Evolutionary conservation across 2,329 filamentous ascomycete genomes (phyloP), one percentile per base, ranked within the genome.

Genomic region (Hypoxylon sp.): DNA sequence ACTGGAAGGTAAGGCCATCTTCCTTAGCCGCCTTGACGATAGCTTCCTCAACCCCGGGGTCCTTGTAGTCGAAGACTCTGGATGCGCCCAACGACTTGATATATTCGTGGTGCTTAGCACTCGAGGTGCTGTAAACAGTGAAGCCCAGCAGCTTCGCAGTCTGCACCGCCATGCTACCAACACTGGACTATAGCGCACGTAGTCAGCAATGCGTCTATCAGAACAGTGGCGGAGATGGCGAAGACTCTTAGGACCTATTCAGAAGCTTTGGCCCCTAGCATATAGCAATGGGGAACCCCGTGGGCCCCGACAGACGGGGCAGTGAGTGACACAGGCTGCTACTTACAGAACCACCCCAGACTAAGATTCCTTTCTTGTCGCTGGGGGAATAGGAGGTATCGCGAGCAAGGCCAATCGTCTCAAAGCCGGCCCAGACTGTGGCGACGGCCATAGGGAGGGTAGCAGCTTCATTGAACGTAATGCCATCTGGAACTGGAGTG

Each of bases 141-240:
- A 76, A 77, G 46, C 79, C 77, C 15, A 84, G 65, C 3, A 81
- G 2, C 2, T 76, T 75, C 6, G 78, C 81, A 2, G 57, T 78
- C 66, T 84, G 82, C 3, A 84, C 81, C 0, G 80, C 80, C 79
- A 84, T 82, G 0, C 78, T 81, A 1, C 82, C 82, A 1, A 84
- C 79, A 48, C 82, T 84, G 0, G 81, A 83, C 8, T 67, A 37
- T 35, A 19, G 29, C 6, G 13, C 29, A 10, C 17, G 1, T 2
- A 24, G 39, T 67, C 42, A 62, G 47, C 31, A 53, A 21, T 19
- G 10, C 6, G 4, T 37, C 8, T 47, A 13, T 39, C 17, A 2
- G 32, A 24, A 17, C 6, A 54, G 10, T 44, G n/a, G n/a, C n/a
- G n/a, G n/a, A n/a, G n/a, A n/a, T n/a, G n/a, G n/a, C n/a, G n/a